Percentiles rank a stretch among this genome's conserved stretches.
These are phyloP conservation scores for Cladosporium sp. DNA, from an alignment of 2,329 filamentous ascomycete species.

Conservation along the genomic window DNA sequence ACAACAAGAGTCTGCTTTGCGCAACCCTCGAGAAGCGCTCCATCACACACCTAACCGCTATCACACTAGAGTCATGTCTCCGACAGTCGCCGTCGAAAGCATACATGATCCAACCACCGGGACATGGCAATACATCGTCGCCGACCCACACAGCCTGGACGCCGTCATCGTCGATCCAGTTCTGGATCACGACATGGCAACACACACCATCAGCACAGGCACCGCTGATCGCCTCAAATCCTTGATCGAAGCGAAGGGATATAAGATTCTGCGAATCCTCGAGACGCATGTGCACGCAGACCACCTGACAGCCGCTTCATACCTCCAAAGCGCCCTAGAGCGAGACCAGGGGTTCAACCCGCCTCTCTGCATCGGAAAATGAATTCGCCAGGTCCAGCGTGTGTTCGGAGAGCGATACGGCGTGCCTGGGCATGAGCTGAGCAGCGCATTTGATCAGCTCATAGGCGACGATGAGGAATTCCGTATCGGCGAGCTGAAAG, in stretches of 20 bases:
- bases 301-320: constrained; percentile 56
- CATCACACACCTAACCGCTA: not conserved
- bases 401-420: constrained; percentile 49
- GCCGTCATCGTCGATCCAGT: constrained; percentile 62
- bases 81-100: not conserved
- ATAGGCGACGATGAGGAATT: constrained; percentile 54
- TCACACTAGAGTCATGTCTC: not conserved
- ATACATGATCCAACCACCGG: not conserved
- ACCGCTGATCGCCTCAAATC: constrained; percentile 52
- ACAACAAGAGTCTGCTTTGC: not conserved
- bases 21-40: not conserved
- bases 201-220: constrained; percentile 43
- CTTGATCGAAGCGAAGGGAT: constrained; percentile 41
- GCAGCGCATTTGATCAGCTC: constrained; percentile 48
- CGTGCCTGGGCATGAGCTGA: constrained; percentile 41
- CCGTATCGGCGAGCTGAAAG: constrained; percentile 45
- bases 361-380: constrained; percentile 51
- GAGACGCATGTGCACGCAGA: constrained; percentile 63
- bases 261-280: constrained; percentile 51
- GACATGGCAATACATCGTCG: too few relatives aligned
- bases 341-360: constrained; percentile 36
- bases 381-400: constrained; percentile 50
- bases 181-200: constrained; percentile 51
- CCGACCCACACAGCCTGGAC: constrained; percentile 45
- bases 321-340: constrained; percentile 48